Evolutionary conservation across 768 basidiomycete genomes (phyloP), one percentile per base, ranked within the genome.

Genomic region (Rhizopogon salebrosus): DNA sequence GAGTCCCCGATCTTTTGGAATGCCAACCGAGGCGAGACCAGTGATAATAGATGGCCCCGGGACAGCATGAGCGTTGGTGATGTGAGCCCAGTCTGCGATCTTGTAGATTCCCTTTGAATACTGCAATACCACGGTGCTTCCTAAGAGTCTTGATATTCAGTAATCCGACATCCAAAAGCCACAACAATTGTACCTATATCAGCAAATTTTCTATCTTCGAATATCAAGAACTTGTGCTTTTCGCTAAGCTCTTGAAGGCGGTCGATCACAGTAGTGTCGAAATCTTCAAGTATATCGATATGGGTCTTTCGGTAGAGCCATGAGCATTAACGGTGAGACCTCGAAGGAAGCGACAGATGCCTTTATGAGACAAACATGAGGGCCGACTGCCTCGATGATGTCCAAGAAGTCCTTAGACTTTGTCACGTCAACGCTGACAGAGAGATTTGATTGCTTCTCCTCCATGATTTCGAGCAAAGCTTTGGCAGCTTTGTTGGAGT

Each of bases 141-240:
- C 97, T 99, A 10, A 45, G 57, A 14, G 14, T 45, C n/a, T 43
- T 55, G 40, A 53, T 8, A 48, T 7, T 54, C 46, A 40, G 34
- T 38, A 7, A 52, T 45, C 16, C 41, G 29, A 23, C 31, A 48
- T 45, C 3, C 4, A 14, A 35, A 22, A 40, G 8, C 4, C 14
- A 42, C 6, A 16, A 48, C 13, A 31, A 60, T 80, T 13, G 62
- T 57, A 94, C 95, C 95, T 49, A 99, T 98, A 69, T 99, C 97
- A 4, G 97, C 95, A 62, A 99, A 99, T 70, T 99, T 99, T 58
- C 97, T 79, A 74, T 99, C 97, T 73, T 98, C 97, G 61, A 98
- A 99, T 61, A 98, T 94, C 49, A 95, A 69, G 72, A 98, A 99
- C 63, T 97, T 92, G 57, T 97, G 84, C 65, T 89, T 86, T 41